Conservation (phyloP, 2,329 filamentous ascomycete genomes). For the Alternaria sp. region DNA sequence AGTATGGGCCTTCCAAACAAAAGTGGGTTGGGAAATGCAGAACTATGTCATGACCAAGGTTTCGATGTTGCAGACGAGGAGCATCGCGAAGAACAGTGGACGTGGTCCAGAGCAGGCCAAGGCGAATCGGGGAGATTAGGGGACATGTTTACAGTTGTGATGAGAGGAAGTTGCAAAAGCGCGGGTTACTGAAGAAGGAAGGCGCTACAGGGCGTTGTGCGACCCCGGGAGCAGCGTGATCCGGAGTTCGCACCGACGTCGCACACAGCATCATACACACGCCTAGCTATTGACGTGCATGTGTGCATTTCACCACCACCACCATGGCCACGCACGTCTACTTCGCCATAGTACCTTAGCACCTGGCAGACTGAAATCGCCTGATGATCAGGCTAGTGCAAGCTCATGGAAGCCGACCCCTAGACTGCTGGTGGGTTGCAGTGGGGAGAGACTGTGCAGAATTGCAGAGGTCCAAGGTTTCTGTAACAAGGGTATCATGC, state of each 20-base stretch:
- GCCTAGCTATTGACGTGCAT: constrained; percentile 8
- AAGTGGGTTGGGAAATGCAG: constrained; percentile 13
- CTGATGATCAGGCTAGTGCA: constrained; percentile 9
- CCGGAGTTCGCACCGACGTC: constrained; percentile 14
- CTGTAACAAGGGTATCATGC: constrained; percentile 13
- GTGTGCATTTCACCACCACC: background rate
- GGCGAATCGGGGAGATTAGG: background rate
- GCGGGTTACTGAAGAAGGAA: constrained; percentile 19
- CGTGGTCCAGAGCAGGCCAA: background rate
- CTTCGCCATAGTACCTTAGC: background rate
- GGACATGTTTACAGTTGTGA: background rate
- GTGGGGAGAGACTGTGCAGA: constrained; percentile 19
- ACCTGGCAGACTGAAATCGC: background rate
- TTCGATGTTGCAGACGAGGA: background rate
- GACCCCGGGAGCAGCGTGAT: constrained; percentile 12
- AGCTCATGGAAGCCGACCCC: constrained; percentile 28
- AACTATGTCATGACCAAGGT: constrained; percentile 16
- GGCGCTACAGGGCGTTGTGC: constrained; percentile 11
- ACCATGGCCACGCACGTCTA: background rate
- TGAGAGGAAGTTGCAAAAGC: background rate
- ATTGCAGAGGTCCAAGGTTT: background rate
- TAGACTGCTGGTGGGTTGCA: constrained; percentile 30
- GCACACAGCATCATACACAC: constrained; percentile 4
- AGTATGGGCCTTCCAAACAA: constrained; percentile 1
- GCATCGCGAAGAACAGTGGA: background rate